Percentiles rank a stretch among this genome's conserved stretches.
Evolutionary conservation across 2,329 filamentous ascomycete species (phyloP).

Genomic region (Pseudogymnoascus sp.): DNA sequence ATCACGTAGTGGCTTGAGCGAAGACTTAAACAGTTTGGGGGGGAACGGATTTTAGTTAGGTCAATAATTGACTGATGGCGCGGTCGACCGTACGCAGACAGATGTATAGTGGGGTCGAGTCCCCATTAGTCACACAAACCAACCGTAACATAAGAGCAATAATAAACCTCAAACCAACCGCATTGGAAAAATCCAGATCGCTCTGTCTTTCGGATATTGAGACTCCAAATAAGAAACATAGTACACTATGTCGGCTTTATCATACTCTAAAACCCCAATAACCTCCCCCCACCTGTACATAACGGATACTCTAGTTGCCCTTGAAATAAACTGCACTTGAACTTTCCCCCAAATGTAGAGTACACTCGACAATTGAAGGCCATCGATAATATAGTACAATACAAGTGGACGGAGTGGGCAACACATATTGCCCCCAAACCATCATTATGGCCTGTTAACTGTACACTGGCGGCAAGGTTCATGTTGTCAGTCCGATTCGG

Average conservation of each 20-base stretch:
- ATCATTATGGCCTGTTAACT: not conserved
- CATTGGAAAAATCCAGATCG: not conserved
- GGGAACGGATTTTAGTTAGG: not conserved
- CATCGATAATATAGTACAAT: not conserved
- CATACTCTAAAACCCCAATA: not conserved
- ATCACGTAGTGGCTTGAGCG: not conserved
- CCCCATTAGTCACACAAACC: not conserved
- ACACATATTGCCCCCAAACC: not conserved
- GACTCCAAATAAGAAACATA: not conserved
- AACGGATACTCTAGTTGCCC: not conserved
- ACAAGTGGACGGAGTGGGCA: not conserved
- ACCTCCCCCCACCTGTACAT: not conserved
- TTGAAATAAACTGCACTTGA: not conserved
- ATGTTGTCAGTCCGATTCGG: conserved; percentile 22
- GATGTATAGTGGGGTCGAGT: conserved; percentile 4
- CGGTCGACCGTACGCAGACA: not conserved
- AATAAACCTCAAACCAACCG: not conserved
- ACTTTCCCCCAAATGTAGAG: not conserved
- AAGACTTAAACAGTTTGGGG: not conserved
- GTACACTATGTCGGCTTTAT: not conserved
- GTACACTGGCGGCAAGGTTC: not conserved
- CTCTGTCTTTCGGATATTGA: not conserved
- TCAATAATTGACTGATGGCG: not conserved
- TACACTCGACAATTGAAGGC: not conserved
- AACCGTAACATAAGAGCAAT: not conserved